These are phyloP conservation scores for Takashimella koratensis DNA, from an alignment of 1,284 basidiomycete species.

Conservation along the genomic window DNA sequence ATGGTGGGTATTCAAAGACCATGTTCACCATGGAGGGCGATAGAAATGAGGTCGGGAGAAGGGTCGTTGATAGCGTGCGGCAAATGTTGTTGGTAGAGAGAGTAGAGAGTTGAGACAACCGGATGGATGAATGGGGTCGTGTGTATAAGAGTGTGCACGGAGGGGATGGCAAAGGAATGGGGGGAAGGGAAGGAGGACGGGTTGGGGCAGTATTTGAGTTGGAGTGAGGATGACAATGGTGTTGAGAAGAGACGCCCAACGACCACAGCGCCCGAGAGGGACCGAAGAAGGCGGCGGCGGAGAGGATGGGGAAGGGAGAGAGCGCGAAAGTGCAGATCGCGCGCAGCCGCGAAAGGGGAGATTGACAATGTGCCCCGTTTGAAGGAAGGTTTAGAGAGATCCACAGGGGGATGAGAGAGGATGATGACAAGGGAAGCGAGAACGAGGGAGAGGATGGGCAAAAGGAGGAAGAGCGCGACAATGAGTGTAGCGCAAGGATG, in stretches of 20 bases:
- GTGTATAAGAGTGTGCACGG: neutral
- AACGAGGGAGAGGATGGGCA: neutral
- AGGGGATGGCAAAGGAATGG: neutral
- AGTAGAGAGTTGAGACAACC: neutral
- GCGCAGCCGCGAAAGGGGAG: no score
- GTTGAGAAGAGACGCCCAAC: no score
- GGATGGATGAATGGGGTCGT: neutral
- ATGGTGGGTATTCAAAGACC: neutral
- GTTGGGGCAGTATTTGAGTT: no score
- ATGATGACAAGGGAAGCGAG: neutral
- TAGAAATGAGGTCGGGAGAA: neutral
- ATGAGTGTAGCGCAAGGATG: no score
- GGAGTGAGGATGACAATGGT: neutral
- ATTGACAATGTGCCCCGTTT: no score
- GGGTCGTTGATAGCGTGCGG: neutral
- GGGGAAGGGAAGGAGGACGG: no score
- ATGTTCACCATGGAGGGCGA: neutral
- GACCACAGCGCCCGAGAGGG: no score
- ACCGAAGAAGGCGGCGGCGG: no score
- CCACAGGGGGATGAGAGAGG: slow-evolving; percentile 7
- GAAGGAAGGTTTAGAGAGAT: neutral
- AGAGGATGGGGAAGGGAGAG: neutral
- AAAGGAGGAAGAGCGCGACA: neutral
- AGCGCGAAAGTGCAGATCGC: neutral
- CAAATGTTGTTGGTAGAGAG: neutral